A percentile compares a stretch with the other conserved stretches of the same genome.
Evolutionary conservation across 179 eudicot genomes (phyloP).

Genomic region (Silene noctiflora): DNA sequence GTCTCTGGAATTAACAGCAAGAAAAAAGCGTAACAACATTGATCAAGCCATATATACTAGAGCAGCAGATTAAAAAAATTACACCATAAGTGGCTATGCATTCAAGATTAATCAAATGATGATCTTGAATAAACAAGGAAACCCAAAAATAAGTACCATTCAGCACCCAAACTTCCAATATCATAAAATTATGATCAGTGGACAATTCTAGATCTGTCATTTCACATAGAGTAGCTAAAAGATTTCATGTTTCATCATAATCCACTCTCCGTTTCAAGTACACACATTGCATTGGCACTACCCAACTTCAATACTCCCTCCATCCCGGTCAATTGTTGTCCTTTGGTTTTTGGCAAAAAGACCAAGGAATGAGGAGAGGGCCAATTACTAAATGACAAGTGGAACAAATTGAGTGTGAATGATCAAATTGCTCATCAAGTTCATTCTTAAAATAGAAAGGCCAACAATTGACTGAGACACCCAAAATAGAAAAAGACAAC

Average conservation of each 20-base stretch:
- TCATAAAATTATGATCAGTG: neutral
- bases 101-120: neutral
- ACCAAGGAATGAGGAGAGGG: no score
- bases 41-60: neutral
- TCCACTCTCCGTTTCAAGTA: no score
- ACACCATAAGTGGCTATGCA: neutral
- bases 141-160: neutral
- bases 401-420: no score
- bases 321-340: no score
- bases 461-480: no score
- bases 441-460: no score
- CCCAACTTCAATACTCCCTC: neutral
- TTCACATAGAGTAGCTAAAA: neutral
- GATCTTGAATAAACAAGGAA: neutral
- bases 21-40: neutral
- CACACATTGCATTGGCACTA: no score
- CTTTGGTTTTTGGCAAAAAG: no score
- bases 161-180: neutral
- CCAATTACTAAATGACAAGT: no score
- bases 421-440: no score
- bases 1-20: constrained; percentile 34
- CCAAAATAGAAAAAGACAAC: no score
- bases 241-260: neutral
- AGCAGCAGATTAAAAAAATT: constrained; percentile 6
- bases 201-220: neutral